Evolutionary conservation across 805 yeast species (phyloP).

Genomic region (Hanseniaspora jakobsenii): DNA sequence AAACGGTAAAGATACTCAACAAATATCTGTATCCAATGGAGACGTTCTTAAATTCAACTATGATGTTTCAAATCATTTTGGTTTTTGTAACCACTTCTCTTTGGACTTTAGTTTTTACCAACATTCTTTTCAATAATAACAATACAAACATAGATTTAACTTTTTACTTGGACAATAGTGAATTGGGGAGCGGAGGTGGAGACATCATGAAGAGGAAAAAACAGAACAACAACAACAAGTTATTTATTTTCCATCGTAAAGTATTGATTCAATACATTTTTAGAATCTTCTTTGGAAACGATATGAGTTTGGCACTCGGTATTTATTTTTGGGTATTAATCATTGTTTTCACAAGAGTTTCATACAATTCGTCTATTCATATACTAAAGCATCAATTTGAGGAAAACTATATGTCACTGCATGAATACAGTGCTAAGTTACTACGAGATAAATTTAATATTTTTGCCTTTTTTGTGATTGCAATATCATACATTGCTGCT

Average conservation of each 20-base stretch:
- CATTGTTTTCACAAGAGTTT: not conserved
- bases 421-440: not conserved
- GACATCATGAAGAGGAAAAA: not conserved
- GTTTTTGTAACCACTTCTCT: not conserved
- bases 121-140: not conserved
- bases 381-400: not conserved
- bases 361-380: not conserved
- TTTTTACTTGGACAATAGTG: not conserved
- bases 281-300: not conserved
- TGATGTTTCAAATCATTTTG: not conserved
- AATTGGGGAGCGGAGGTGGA: no score
- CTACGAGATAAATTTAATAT: not conserved
- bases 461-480: not conserved
- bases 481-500: not conserved
- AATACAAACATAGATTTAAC: not conserved
- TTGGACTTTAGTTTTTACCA: not conserved
- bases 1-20: no score
- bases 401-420: not conserved
- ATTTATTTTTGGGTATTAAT: not conserved
- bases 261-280: not conserved
- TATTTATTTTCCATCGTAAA: not conserved
- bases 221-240: not conserved
- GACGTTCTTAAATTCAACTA: not conserved
- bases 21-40: not conserved
- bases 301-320: not conserved